phyloP scores from a whole-genome alignment of 2,329 filamentous ascomycete species.

The Penicillium thymicola region DNA sequence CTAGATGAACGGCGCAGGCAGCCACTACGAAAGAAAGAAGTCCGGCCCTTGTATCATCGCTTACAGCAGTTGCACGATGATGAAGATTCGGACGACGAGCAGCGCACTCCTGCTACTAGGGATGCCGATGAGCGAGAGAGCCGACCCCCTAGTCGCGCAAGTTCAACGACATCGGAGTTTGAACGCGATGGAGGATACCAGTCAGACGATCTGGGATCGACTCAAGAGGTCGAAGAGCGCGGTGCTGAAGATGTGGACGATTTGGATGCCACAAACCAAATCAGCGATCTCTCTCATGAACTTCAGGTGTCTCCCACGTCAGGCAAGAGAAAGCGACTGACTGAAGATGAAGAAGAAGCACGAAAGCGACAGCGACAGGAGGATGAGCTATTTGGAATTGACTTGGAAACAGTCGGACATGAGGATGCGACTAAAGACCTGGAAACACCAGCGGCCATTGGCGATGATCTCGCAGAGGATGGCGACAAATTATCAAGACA shows the following conservation, averaged over 20 bases:
- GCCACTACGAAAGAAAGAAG: conserved; percentile 56
- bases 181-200: conserved; percentile 45
- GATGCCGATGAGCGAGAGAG: conserved; percentile 87
- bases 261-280: background rate
- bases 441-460: background rate
- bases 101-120: conserved; percentile 61
- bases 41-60: conserved; percentile 78
- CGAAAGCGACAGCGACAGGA: conserved; percentile 82
- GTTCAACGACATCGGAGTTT: conserved; percentile 51
- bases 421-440: conserved; percentile 46
- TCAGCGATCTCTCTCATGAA: conserved; percentile 19
- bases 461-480: conserved; percentile 2
- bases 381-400: conserved; percentile 71
- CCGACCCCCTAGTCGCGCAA: conserved; percentile 70
- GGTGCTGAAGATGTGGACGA: conserved; percentile 15
- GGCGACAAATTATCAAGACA: conserved; percentile 1
- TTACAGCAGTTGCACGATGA: conserved; percentile 72
- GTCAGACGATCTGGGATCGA: conserved; percentile 24
- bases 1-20: conserved; percentile 64
- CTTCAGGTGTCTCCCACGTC: conserved; percentile 53
- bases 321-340: conserved; percentile 72
- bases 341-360: conserved; percentile 64
- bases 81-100: conserved; percentile 84
- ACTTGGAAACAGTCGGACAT: conserved; percentile 53
- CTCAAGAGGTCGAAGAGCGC: conserved; percentile 9